Evolutionary conservation across 768 basidiomycete genomes (phyloP).

Genomic region (Pilatotrama ljubarskyi): DNA sequence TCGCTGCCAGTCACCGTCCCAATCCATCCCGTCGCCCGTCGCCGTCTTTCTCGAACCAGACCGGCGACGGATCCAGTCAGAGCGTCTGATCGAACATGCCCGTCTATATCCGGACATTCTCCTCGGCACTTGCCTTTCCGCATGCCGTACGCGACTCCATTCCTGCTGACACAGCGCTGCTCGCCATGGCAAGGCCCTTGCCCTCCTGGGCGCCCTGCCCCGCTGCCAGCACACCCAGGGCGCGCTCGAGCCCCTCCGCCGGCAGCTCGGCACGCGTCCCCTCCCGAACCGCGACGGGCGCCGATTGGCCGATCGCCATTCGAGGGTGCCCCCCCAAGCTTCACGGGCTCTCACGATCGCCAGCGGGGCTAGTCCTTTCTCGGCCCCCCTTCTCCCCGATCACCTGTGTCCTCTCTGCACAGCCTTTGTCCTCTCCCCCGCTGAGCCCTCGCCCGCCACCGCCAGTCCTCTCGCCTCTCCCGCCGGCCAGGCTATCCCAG

Average conservation of each 20-base stretch:
- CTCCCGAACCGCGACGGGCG: neutral
- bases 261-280: conserved; percentile 17
- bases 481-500: neutral
- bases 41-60: conserved; percentile 12
- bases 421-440: neutral
- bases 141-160: conserved; percentile 24
- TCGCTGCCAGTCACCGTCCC: conserved; percentile 18
- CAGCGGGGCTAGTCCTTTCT: conserved; percentile 8
- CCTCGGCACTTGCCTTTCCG: conserved; percentile 25
- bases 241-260: conserved; percentile 1
- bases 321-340: conserved; percentile 25
- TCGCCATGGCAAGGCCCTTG: conserved; percentile 10
- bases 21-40: conserved; percentile 3
- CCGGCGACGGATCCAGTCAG: conserved; percentile 22
- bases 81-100: conserved; percentile 27
- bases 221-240: conserved; percentile 11
- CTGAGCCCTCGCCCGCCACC: neutral
- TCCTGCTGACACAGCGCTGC: conserved; percentile 15
- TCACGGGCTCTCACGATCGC: conserved; percentile 18
- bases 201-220: neutral
- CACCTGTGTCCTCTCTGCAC: conserved; percentile 22
- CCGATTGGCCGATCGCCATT: conserved; percentile 21
- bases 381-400: conserved; percentile 20
- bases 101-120: conserved; percentile 19
- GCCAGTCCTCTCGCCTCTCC: neutral